A percentile compares a stretch with the other conserved stretches of the same genome.
These are phyloP conservation scores for Tilletia horrida DNA, from an alignment of 1,284 basidiomycete species.

Conservation along the genomic window DNA sequence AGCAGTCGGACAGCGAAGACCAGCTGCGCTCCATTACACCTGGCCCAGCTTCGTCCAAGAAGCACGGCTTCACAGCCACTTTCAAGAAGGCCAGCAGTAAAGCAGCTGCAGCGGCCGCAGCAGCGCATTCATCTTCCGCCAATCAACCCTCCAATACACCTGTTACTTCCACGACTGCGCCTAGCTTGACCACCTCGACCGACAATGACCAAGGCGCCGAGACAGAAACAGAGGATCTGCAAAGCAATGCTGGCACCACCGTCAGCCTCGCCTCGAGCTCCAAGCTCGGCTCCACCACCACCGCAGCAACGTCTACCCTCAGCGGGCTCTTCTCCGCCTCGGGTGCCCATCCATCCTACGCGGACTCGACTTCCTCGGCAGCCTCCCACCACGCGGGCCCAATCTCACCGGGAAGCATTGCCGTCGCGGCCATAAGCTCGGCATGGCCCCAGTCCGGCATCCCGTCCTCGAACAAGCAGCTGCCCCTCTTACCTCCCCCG, in stretches of 20 bases:
- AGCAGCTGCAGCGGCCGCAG: background rate
- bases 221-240: constrained; percentile 1
- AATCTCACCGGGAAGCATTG: background rate
- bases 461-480: background rate
- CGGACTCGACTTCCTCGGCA: background rate
- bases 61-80: background rate
- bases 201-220: constrained; percentile 8
- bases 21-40: constrained; percentile 1
- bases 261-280: constrained; percentile 12
- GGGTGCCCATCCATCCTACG: background rate
- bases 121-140: background rate
- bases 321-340: background rate
- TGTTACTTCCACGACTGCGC: background rate
- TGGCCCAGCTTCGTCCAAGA: constrained; percentile 12
- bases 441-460: background rate
- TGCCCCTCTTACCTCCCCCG: background rate
- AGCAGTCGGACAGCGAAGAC: constrained; percentile 2
- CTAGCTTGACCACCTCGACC: background rate
- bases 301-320: background rate
- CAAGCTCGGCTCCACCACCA: constrained; percentile 1
- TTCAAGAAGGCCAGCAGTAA: background rate
- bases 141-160: background rate
- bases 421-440: background rate
- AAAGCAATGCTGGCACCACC: constrained; percentile 11
- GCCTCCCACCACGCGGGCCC: background rate